phyloP scores from a whole-genome alignment of 1,284 basidiomycete species.

The Hemileia vastatrix region DNA sequence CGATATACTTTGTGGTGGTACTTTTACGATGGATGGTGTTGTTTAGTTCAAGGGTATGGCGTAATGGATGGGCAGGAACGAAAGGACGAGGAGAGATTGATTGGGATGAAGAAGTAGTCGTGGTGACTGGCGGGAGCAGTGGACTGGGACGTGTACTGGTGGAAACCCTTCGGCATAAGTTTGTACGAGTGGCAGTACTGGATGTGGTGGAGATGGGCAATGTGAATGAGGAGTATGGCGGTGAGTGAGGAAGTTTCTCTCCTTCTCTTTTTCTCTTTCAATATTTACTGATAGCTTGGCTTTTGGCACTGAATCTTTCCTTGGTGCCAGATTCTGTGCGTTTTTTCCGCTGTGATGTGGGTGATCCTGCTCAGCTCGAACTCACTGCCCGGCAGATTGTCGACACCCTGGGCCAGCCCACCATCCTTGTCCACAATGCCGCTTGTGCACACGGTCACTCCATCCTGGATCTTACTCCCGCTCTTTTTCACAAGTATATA shows the following conservation, averaged over 20 bases:
- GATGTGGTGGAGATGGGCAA: too few species aligned
- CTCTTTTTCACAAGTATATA: slow-evolving; percentile 54
- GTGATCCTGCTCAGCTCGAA: not conserved
- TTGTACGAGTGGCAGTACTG: slow-evolving; percentile 4
- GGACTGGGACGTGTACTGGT: slow-evolving; percentile 10
- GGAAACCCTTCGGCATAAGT: slow-evolving; percentile 7
- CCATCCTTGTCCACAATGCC: slow-evolving; percentile 87
- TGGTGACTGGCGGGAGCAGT: slow-evolving; percentile 8
- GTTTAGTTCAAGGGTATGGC: slow-evolving; percentile 3
- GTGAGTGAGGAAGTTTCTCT: too few species aligned
- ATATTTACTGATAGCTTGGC: too few species aligned
- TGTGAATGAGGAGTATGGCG: too few species aligned
- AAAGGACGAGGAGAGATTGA: not conserved
- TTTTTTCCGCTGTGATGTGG: slow-evolving; percentile 18
- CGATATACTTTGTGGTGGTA: not conserved
- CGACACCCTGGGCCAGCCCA: slow-evolving; percentile 67
- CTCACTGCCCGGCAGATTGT: slow-evolving; percentile 3
- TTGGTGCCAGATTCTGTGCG: not conserved
- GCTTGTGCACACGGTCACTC: slow-evolving; percentile 86
- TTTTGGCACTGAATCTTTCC: too few species aligned
- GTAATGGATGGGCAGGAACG: slow-evolving; percentile 1
- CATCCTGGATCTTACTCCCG: slow-evolving; percentile 63
- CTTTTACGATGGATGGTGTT: not conserved
- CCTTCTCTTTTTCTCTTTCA: too few species aligned
- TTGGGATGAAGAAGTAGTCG: slow-evolving; percentile 9